Base-by-base conservation (phyloP, 228 moss, liverwort and hornwort genomes). In the Sphagnum fallax region DNA sequence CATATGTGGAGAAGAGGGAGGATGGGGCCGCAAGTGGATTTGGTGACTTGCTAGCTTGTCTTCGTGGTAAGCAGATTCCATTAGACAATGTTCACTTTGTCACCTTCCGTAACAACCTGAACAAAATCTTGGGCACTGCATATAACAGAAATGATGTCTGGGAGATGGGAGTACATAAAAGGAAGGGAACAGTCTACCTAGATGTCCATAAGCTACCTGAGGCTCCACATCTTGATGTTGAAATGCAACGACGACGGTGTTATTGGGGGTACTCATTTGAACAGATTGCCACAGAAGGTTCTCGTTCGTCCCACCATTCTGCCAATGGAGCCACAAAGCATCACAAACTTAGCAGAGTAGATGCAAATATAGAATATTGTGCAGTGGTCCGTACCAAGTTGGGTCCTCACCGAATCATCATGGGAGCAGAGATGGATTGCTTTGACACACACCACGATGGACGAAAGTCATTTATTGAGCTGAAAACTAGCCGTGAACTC, bases 341-440 rank as follows among this genome's bases (percentile, higher is more conserved):
- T 6, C 63, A 64, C 4, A 47, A 2, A 5, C 10, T 68, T 70
- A 67, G 8, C 75, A 79, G 52, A 5, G 98, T 98, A 66, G 94
- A 98, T 71, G 89, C 98, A 62, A 98, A 98, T 69, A 91, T 90
- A 55, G 98, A 98, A 84, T 98, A 77, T 67, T 98, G 98, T 83
- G 93, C 93, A 63, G 81, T 98, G 70, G 78, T 98, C 53, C 88
- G 92, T 66, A 94, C 98, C 4, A 94, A 98, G 82, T 88, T 98
- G 72, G 98, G 98, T 73, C 93, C 98, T 50, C 98, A 98, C 64
- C 78, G 94, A 73, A 91, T 98, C 67, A 81, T 98, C 47, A 98
- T 98, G 94, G 98, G 98, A 64, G 98, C 98, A 49, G 98, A 98
- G 81, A 98, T 98, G 98, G 98, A 98, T 67, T 94, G 98, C 68